phyloP scores from a whole-genome alignment of 2,329 filamentous ascomycete genomes.

The Chaetomium sp. region DNA sequence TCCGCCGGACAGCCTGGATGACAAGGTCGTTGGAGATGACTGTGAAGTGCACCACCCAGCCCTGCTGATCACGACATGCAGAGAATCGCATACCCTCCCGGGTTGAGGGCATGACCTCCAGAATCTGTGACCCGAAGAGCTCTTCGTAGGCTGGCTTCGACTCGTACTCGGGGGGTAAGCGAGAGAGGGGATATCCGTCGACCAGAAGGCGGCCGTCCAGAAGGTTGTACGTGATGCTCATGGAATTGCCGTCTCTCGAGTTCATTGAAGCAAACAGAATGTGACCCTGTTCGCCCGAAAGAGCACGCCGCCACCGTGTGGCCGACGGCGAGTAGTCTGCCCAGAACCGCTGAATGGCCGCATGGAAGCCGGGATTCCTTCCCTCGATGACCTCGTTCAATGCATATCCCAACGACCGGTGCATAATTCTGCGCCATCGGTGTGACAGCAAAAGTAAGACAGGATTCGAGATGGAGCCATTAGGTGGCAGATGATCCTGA shows the following conservation, averaged over 20 bases:
- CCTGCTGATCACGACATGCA: conserved; percentile 38
- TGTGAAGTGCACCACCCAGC: conserved; percentile 44
- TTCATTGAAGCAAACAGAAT: conserved; percentile 8
- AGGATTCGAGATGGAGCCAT: conserved; percentile 16
- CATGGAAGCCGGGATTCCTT: conserved; percentile 33
- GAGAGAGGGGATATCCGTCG: conserved; percentile 51
- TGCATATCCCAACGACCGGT: conserved; percentile 30
- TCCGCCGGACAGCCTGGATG: conserved; percentile 11
- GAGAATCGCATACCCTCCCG: conserved; percentile 47
- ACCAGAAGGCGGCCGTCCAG: conserved; percentile 56
- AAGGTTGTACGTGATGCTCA: conserved; percentile 51
- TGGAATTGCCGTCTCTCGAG: conserved; percentile 1
- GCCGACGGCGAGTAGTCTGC: conserved; percentile 31
- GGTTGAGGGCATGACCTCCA: conserved; percentile 49
- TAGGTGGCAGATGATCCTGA: conserved; percentile 18
- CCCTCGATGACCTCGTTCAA: conserved; percentile 18
- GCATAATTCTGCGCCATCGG: conserved; percentile 37
- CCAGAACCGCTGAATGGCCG: conserved; percentile 38
- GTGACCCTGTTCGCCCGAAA: conserved; percentile 5
- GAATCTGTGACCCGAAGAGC: conserved; percentile 47
- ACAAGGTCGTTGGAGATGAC: conserved; percentile 37
- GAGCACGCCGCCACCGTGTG: conserved; percentile 36
- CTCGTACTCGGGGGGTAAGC: conserved; percentile 51
- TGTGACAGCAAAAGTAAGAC: conserved; percentile 24
- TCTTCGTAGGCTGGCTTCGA: conserved; percentile 43